Evolutionary conservation across 2,329 filamentous ascomycete species (phyloP).

Genomic region (Diplodia intermedia): DNA sequence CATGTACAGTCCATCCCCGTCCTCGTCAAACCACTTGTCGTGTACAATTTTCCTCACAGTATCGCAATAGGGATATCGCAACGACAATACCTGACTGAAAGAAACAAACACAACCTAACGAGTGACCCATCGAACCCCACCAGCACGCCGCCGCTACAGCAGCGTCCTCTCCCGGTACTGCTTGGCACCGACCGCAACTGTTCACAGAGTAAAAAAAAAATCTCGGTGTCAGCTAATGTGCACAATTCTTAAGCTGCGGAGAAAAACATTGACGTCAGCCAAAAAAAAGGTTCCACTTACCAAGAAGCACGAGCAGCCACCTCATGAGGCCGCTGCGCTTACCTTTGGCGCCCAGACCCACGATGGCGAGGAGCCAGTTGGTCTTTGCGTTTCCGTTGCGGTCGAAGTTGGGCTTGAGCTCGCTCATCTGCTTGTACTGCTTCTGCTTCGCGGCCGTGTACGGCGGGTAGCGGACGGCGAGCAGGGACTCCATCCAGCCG

Average conservation of each 20-base stretch:
- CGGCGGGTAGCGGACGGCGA: conserved; percentile 71
- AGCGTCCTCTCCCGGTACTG: conserved; percentile 13
- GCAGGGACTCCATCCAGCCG: conserved; percentile 69
- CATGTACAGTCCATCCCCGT: background rate
- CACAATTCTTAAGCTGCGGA: background rate
- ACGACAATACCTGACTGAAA: background rate
- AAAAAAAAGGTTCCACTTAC: conserved; percentile 18
- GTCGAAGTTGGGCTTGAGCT: conserved; percentile 66
- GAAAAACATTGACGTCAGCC: background rate
- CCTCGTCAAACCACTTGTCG: background rate
- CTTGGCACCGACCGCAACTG: conserved; percentile 19
- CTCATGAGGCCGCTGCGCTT: conserved; percentile 20
- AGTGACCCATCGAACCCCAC: background rate
- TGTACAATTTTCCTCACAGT: background rate
- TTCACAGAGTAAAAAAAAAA: background rate
- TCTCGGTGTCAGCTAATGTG: background rate
- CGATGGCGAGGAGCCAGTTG: conserved; percentile 40
- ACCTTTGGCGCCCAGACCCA: conserved; percentile 32
- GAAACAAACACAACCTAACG: background rate
- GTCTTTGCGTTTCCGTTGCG: conserved; percentile 56
- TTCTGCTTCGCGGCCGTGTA: conserved; percentile 62
- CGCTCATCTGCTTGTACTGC: conserved; percentile 58
- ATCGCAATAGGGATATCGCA: conserved; percentile 18
- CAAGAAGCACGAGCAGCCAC: conserved; percentile 27
- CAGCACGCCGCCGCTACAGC: background rate